Conservation (phyloP, 768 basidiomycete species). For the Botryobasidium botryosum region DNA sequence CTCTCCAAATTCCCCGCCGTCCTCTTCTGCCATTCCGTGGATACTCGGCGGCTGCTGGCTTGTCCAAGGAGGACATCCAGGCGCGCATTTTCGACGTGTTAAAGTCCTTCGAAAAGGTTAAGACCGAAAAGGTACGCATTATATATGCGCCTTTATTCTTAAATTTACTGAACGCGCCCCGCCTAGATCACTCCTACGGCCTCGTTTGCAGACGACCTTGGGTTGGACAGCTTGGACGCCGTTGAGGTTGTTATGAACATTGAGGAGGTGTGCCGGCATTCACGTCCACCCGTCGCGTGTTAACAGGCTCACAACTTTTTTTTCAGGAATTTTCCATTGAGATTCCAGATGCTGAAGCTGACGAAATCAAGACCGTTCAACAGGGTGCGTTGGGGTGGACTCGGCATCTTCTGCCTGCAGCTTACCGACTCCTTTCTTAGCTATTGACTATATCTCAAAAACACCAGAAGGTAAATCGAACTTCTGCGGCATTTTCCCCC, state of each 20-base stretch:
- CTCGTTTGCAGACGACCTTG: constrained; percentile 66
- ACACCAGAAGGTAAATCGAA: constrained; percentile 59
- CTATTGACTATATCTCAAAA: constrained; percentile 89
- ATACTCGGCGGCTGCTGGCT: constrained; percentile 50
- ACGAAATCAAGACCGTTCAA: constrained; percentile 79
- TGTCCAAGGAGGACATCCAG: constrained; percentile 52
- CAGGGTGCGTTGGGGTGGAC: constrained; percentile 42
- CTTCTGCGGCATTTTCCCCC: background rate
- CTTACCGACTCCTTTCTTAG: constrained; percentile 25
- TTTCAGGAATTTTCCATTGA: constrained; percentile 88
- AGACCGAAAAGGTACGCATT: constrained; percentile 45
- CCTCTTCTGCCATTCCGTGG: constrained; percentile 1
- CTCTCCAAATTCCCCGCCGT: background rate
- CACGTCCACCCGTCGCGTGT: background rate
- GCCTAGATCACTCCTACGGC: constrained; percentile 45
- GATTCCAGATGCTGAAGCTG: constrained; percentile 94
- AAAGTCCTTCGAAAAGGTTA: constrained; percentile 80
- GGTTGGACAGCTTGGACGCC: constrained; percentile 87
- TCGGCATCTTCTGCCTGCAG: background rate
- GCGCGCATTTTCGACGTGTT: constrained; percentile 65
- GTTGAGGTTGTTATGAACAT: constrained; percentile 99
- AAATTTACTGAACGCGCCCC: background rate
- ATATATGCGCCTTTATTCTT: constrained; percentile 3
- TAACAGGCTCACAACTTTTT: background rate
- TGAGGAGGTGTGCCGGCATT: constrained; percentile 48